Evolutionary conservation across 495 filamentous ascomycete species (phyloP).

Genomic region (Xanthoparmelia taractica): DNA sequence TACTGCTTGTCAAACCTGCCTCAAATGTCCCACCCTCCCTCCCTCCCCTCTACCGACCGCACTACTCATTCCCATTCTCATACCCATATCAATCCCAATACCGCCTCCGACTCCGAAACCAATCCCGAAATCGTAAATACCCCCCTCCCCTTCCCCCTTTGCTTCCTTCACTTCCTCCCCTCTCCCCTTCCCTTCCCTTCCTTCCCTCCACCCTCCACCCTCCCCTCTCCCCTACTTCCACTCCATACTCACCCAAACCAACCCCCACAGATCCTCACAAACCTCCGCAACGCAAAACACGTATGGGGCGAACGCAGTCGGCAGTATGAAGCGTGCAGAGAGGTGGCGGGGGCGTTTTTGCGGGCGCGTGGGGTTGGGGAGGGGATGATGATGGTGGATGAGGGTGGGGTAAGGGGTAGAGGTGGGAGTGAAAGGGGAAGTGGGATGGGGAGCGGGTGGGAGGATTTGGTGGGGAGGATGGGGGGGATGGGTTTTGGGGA

Average conservation of each 20-base stretch:
- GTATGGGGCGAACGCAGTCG: constrained; percentile 18
- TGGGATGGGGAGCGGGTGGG: not conserved
- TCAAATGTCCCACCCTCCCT: no score
- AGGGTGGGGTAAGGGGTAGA: no score
- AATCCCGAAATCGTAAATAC: not conserved
- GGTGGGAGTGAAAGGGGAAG: not conserved
- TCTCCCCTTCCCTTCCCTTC: not conserved
- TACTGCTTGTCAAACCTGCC: no score
- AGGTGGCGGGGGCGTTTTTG: constrained; percentile 7
- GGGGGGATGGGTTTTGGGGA: not conserved
- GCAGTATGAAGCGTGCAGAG: constrained; percentile 11
- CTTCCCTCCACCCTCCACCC: not conserved
- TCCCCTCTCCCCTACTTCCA: not conserved
- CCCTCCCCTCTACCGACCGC: no score
- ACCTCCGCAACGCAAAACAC: constrained; percentile 15
- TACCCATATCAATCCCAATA: no score
- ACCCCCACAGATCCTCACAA: constrained; percentile 5
- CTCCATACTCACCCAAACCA: not conserved
- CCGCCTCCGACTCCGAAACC: no score
- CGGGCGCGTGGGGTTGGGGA: no score
- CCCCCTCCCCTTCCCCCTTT: no score
- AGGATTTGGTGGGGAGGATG: not conserved
- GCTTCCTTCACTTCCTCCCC: not conserved
- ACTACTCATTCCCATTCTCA: no score
- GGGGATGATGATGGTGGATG: no score